Conservation (phyloP, 352 stramenopile species). For the Globisporangium mamillatum region DNA sequence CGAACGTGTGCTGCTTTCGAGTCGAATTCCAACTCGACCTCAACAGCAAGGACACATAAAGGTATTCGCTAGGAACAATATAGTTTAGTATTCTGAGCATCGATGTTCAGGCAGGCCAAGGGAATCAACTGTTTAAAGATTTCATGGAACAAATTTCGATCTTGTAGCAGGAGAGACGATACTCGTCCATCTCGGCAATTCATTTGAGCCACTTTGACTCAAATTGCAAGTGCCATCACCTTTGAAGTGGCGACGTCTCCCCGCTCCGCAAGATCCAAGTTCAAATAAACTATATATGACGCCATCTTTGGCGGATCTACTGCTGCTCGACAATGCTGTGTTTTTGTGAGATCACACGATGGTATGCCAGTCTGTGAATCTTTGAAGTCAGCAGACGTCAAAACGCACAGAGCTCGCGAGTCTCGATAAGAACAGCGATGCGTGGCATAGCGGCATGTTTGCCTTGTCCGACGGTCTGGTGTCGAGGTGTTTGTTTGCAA, state of each 20-base stretch:
- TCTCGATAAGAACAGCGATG: neutral
- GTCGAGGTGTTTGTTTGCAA: conserved; percentile 16
- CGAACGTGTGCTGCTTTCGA: too few relatives aligned
- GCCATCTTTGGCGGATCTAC: neutral
- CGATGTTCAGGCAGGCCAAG: neutral
- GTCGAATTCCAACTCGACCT: too few relatives aligned
- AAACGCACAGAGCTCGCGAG: conserved; percentile 14
- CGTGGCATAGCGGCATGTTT: conserved; percentile 19
- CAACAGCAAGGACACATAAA: too few relatives aligned
- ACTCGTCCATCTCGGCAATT: neutral
- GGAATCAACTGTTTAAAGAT: neutral
- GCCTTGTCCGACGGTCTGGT: conserved; percentile 28
- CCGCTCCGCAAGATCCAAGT: too few relatives aligned
- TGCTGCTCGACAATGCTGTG: conserved; percentile 16
- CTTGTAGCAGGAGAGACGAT: neutral
- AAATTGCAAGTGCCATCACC: neutral
- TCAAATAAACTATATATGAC: neutral
- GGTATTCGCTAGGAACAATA: too few relatives aligned
- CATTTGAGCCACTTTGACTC: neutral
- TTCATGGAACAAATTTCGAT: neutral
- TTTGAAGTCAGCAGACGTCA: conserved; percentile 41
- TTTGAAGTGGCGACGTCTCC: neutral
- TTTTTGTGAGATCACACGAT: conserved; percentile 30
- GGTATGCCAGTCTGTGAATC: conserved; percentile 37
- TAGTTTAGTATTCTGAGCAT: too few relatives aligned